phyloP scores from a whole-genome alignment of 306 rosid species.

The Biancaea sappan region DNA sequence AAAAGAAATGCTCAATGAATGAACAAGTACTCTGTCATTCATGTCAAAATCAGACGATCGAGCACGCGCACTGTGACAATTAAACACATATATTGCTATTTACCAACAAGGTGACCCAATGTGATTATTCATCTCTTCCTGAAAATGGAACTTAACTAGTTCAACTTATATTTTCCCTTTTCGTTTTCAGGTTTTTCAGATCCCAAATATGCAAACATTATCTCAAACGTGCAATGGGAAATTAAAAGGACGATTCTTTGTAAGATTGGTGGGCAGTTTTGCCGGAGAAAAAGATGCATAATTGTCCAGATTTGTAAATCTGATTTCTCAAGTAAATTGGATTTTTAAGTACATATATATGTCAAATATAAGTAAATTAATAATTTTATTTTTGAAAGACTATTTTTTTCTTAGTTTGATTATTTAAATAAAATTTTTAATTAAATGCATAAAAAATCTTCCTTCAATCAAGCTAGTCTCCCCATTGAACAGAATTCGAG shows the following conservation, averaged over 20 bases:
- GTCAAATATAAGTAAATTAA: too few species aligned
- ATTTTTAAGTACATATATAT: too few species aligned
- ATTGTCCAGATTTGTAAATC: slow-evolving; percentile 3
- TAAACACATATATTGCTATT: not conserved
- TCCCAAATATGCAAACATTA: not conserved
- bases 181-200: not conserved
- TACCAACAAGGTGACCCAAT: not conserved
- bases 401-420: too few species aligned
- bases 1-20: slow-evolving; percentile 44
- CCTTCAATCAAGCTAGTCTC: too few species aligned
- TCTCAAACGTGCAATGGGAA: slow-evolving; percentile 10
- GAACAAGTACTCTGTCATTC: slow-evolving; percentile 52
- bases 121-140: not conserved
- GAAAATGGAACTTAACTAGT: slow-evolving; percentile 19
- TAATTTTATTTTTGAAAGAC: too few species aligned
- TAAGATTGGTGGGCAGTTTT: not conserved
- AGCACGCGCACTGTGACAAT: slow-evolving; percentile 64
- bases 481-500: too few species aligned
- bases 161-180: not conserved
- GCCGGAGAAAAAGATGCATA: not conserved
- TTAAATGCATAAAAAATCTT: too few species aligned
- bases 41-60: slow-evolving; percentile 57
- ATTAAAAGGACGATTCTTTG: slow-evolving; percentile 21
- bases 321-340: too few species aligned
- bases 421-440: too few species aligned